Percentiles rank a stretch among this genome's conserved stretches.
phyloP scores from a whole-genome alignment of 2,329 filamentous ascomycete genomes.

The Ceratocystis albifundus region DNA sequence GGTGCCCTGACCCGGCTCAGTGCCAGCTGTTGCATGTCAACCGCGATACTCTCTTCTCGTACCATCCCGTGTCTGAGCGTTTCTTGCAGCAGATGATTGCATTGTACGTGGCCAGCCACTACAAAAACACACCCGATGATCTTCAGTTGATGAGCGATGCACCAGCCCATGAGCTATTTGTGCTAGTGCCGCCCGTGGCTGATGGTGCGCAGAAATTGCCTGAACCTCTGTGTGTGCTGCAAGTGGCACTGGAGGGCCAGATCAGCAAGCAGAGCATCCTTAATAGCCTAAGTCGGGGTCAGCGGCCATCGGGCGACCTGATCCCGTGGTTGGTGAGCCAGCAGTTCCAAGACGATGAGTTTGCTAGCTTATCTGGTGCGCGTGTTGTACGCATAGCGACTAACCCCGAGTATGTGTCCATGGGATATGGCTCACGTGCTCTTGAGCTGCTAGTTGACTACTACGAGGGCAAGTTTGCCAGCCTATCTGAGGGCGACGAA shows the following conservation, averaged over 20 bases:
- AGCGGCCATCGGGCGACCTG: conserved; percentile 79
- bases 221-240: conserved; percentile 87
- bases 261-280: conserved; percentile 90
- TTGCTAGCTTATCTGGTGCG: conserved; percentile 83
- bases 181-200: conserved; percentile 75
- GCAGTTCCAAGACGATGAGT: conserved; percentile 96
- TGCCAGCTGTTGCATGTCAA: conserved; percentile 92
- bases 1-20: conserved; percentile 78
- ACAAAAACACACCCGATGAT: conserved; percentile 97
- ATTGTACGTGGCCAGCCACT: conserved; percentile 90
- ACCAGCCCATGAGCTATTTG: conserved; percentile 90
- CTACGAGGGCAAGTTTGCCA: conserved; percentile 86
- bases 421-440: conserved; percentile 89
- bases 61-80: conserved; percentile 91
- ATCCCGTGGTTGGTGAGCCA: conserved; percentile 97
- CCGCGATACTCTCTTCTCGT: conserved; percentile 94
- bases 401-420: conserved; percentile 80
- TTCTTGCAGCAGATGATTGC: conserved; percentile 98
- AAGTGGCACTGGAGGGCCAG: conserved; percentile 85
- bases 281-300: conserved; percentile 77
- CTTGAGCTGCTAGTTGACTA: conserved; percentile 80
- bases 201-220: conserved; percentile 69
- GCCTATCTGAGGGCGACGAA: conserved; percentile 59
- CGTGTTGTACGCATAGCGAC: conserved; percentile 90
- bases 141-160: conserved; percentile 98